phyloP scores from a whole-genome alignment of 225 moss, liverwort and hornwort species.

The Pleurozium schreberi region DNA sequence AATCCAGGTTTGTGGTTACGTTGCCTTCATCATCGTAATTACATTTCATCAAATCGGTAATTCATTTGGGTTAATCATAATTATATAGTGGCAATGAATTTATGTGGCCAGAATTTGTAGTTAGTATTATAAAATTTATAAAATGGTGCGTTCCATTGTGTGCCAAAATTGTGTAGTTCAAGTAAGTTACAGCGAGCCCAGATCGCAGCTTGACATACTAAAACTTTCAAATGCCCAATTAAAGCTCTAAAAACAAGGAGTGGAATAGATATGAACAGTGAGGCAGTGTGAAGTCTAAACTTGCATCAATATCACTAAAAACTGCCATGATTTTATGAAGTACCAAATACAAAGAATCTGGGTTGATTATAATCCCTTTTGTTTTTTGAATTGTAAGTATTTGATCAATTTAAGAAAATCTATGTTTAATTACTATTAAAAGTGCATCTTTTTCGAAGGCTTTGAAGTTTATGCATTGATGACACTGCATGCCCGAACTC shows the following conservation, averaged over 20 bases:
- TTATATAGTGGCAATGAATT: neutral
- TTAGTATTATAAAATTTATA: no score
- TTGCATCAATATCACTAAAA: no score
- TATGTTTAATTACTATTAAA: neutral
- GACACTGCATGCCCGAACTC: no score
- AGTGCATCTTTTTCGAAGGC: neutral
- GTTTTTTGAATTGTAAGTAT: neutral
- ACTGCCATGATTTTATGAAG: neutral
- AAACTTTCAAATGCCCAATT: neutral
- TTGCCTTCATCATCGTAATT: neutral
- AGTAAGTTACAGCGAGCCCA: neutral
- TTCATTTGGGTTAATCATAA: no score
- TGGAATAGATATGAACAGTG: neutral
- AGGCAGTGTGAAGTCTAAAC: neutral
- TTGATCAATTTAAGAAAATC: no score
- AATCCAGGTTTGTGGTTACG: constrained; percentile 18
- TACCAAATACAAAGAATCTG: neutral
- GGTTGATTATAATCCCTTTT: neutral
- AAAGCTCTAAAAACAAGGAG: neutral
- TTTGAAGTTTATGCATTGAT: neutral
- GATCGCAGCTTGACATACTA: neutral
- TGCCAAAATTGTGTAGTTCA: neutral
- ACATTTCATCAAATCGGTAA: neutral
- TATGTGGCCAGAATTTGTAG: neutral
- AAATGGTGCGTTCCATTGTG: neutral